Evolutionary conservation across 768 basidiomycete genomes (phyloP), one percentile per base, ranked within the genome.

Genomic region (Paxillus involutus): DNA sequence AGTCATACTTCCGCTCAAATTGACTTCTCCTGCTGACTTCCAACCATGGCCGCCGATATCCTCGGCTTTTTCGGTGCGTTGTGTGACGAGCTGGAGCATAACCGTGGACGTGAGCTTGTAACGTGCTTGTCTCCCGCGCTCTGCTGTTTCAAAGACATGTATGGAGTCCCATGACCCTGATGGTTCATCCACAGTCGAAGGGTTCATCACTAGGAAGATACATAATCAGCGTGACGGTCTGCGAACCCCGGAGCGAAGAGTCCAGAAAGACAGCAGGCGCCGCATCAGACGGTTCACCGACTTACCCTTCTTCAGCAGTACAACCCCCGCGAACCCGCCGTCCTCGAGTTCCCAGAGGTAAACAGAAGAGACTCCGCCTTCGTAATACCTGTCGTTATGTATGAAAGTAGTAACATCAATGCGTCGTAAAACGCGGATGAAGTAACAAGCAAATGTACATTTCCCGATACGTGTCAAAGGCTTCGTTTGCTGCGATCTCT

Each of bases 311-410:
- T 98, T 97, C 59, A 99, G 75, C 50, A 99, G 74, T 1, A 98
- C 97, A 2, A 96, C 96, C 10, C 97, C 97, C 9, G 97, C 96
- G 71, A 98, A 98, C 47, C 89, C 91, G 14, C 91, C 92, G 63
- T 98, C 95, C 53, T 98, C 96, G 26, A 94, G 79, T 67, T 98
- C 96, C 97, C 97, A 99, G 17, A 99, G 84, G 72, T 95, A 99
- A 14, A 97, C 96, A 21, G 91, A 94, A 26, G 94, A 97, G 2
- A 93, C 87, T 4, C 97, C 97, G n/a, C 96, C 96, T 72, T 98
- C 97, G 70, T 86, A 99, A 77, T 99, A 99, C 80, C 89, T 91
- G 59, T 62, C 44, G 13, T 48, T 32, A 30, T 44, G 29, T 45
- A 16, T 39, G 35, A 26, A 30, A 47, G 47, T 35, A 41, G 44